Base-by-base conservation (phyloP, 2,329 filamentous ascomycete species). In the Aspergillus fumigatiaffinis region DNA sequence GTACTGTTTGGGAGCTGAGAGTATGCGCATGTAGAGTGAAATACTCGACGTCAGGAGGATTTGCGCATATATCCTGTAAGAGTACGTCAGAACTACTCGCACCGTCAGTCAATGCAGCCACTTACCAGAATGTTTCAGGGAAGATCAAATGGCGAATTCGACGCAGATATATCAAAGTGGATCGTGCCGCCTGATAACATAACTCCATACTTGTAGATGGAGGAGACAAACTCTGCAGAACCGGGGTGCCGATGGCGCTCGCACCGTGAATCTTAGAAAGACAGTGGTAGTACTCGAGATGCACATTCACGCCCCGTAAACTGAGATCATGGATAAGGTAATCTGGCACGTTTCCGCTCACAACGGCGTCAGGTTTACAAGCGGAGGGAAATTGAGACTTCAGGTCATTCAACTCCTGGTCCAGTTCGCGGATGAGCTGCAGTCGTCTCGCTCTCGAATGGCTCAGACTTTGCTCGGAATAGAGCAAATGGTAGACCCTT, bases 251-350 rank as follows among this genome's bases (percentile, higher is more conserved):
- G 4, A 56, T 46, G 25, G 32, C 50, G n/a, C 50, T 66, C 6
- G 66, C 61, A 3, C 59, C 66, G 26, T 68, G 66, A 5, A 69
- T 66, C 38, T 62, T 67, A 1, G 60, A 59, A 1, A 69, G 49
- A 38, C 65, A 67, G 25, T 62, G 62, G 25, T 66, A 68, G 50
- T 69, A 69, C 47, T 67, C 66, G 32, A 69, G 25, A 29, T 69
- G 66, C 5, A 68, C 57, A 28, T 51, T 63, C 4, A 67, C 54
- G 1, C 66, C 66, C 1, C 66, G 61, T 8, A 68, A 50, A 50
- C 63, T 68, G 20, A 68, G 61, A 47, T 67, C 63, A 44, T 66
- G 67, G 35, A 67, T 63, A 2, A 60, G n/a, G 26, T 63, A 63
- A 26, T 65, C 56, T 2, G 63, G 63, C 7, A 23, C 53, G 12